Evolutionary conservation across 805 yeast genomes (phyloP).

Genomic region (Metschnikowia matae): DNA sequence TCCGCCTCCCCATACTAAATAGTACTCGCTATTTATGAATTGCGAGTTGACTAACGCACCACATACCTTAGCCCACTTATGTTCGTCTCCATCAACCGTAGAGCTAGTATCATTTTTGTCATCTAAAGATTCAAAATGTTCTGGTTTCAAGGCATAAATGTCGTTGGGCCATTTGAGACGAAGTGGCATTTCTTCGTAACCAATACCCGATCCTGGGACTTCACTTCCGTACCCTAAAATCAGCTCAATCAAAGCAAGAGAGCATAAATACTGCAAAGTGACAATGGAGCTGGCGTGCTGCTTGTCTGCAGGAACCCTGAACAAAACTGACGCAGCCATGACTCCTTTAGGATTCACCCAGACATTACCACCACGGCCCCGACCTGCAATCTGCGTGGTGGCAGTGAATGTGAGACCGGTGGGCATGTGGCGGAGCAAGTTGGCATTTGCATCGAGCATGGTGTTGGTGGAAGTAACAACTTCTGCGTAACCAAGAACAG

Average conservation of each 20-base stretch:
- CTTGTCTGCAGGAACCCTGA: constrained; percentile 50
- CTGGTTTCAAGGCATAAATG: constrained; percentile 70
- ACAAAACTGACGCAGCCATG: constrained; percentile 70
- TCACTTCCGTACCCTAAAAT: constrained; percentile 52
- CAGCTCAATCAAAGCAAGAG: constrained; percentile 80
- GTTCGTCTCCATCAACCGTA: constrained; percentile 52
- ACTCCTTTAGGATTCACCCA: constrained; percentile 97
- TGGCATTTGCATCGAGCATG: constrained; percentile 68
- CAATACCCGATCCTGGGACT: constrained; percentile 38
- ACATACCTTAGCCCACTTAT: constrained; percentile 69
- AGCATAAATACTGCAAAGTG: constrained; percentile 79
- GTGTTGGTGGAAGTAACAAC: constrained; percentile 86
- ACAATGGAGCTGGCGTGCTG: constrained; percentile 56
- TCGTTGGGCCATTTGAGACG: constrained; percentile 97
- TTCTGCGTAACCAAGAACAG: constrained; percentile 71
- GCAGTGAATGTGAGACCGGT: constrained; percentile 70
- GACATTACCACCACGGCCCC: constrained; percentile 91
- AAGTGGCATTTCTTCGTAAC: constrained; percentile 73
- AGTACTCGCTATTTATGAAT: constrained; percentile 53
- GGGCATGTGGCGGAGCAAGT: constrained; percentile 57
- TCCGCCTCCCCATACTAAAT: constrained; percentile 81
- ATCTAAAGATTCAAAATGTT: constrained; percentile 33
- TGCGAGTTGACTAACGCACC: constrained; percentile 85
- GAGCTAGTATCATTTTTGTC: constrained; percentile 31
- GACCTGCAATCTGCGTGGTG: constrained; percentile 81